Evolutionary conservation across 306 rosid genomes (phyloP).

Genomic region (Gillenia trifoliata): DNA sequence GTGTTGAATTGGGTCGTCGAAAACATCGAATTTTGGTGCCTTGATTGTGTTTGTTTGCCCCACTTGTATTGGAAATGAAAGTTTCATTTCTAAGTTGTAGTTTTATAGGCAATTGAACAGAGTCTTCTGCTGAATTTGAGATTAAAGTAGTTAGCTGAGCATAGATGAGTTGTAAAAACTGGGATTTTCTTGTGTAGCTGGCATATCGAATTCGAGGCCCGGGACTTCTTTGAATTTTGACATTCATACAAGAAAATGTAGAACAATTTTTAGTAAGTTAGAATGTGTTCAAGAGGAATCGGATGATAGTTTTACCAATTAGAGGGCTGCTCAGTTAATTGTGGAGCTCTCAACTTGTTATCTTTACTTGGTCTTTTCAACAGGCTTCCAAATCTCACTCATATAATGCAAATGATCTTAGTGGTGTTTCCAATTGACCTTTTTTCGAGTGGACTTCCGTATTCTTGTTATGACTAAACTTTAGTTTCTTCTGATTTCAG

Average conservation of each 20-base stretch:
- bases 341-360: background rate
- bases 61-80: background rate
- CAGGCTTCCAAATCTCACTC: background rate
- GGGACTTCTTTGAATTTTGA: background rate
- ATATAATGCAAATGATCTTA: too few species aligned
- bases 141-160: background rate
- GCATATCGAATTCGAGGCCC: background rate
- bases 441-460: background rate
- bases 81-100: background rate
- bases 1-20: background rate
- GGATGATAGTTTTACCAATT: background rate
- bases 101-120: background rate
- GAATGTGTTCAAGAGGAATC: background rate
- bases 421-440: background rate
- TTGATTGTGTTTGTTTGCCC: background rate
- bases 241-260: background rate
- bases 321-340: background rate
- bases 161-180: background rate
- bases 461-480: slow-evolving; percentile 16
- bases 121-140: background rate
- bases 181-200: background rate
- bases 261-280: background rate
- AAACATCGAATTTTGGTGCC: background rate
- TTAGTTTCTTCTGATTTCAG: slow-evolving; percentile 44
- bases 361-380: background rate